These are phyloP conservation scores for Dendrobium officinale DNA, from an alignment of 106 monocot genomes.

Conservation along the genomic window DNA sequence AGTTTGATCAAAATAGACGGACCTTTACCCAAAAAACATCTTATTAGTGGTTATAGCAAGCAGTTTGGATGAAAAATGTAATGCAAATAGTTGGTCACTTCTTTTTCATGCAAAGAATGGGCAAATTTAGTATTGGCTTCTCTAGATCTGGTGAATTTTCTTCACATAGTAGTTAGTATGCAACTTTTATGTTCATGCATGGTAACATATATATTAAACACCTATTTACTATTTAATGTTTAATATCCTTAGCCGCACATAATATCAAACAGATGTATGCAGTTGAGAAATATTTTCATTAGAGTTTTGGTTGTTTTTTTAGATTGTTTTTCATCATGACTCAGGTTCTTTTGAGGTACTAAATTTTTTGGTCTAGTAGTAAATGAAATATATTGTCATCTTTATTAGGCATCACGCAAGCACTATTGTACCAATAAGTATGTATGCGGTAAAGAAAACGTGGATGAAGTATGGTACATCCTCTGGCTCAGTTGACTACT, in stretches of 20 bases:
- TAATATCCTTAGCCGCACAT: neutral
- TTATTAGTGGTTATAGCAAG: neutral
- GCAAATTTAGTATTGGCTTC: neutral
- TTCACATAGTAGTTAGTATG: neutral
- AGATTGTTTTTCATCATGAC: neutral
- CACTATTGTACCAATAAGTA: slow-evolving; percentile 83
- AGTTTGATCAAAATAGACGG: too few species aligned
- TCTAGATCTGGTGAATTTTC: too few species aligned
- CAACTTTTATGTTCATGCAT: neutral
- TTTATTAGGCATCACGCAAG: slow-evolving; percentile 79
- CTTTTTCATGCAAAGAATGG: neutral
- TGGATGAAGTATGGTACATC: slow-evolving; percentile 84
- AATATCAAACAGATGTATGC: neutral
- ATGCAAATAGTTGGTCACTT: neutral
- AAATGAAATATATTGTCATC: neutral
- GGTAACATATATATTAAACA: neutral
- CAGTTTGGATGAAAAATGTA: neutral
- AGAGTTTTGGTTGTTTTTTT: neutral
- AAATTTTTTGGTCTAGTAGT: neutral
- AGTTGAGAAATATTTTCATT: neutral
- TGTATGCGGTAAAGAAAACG: slow-evolving; percentile 52
- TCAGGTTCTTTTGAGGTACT: neutral
- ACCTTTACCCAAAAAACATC: too few species aligned
- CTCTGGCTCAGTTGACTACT: neutral
- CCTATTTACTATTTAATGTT: neutral